Base-by-base conservation (phyloP, 768 basidiomycete species). In the Hygrophorus pudorinus region DNA sequence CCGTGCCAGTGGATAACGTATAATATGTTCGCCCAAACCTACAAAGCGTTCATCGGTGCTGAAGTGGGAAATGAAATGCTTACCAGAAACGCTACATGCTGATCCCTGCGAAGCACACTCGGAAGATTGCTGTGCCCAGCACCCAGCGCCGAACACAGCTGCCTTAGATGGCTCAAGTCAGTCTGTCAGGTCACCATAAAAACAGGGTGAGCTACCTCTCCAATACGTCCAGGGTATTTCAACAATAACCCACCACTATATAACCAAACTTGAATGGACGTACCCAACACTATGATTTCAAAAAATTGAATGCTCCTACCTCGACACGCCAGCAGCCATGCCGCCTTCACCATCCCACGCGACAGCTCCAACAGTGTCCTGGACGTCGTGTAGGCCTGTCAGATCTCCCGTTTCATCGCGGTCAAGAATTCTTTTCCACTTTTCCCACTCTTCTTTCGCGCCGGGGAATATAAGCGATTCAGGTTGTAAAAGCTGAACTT, bases 291-390 rank as follows among this genome's bases (percentile, higher is more conserved):
- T 31, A 38, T 13, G 18, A 30, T 18, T 11, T 32, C 11, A 41
- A 45, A 24, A 9, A 44, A 20, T 18, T n/a, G 43, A 9, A 30
- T 9, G 8, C 20, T 46, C 57, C 40, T 27, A 76, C 82, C 82
- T 85, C 24, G 85, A 88, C 12, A 86, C 84, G 2, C 85, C 85
- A n/a, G 82, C 77, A 10, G 80, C 77, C 42, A 79, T 53, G 12
- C 68, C 65, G 3, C 63, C 70, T 21, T 53, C 47, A 1, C 55
- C 52, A 50, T 72, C 68, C 60, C 72, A 76, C 11, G 67, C 77
- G 29, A 86, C 68, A n/a, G 85, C 85, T 12, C 87, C 87, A 5
- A 90, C 87, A 0, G 87, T 90, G 56, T 90, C 87, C 54, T 87
- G 82, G 43, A 78, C 66, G 48, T 62, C 64, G 47, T 54, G 51